These are phyloP conservation scores for Dendrobium chrysotoxum DNA, from an alignment of 106 monocot genomes.

Conservation along the genomic window DNA sequence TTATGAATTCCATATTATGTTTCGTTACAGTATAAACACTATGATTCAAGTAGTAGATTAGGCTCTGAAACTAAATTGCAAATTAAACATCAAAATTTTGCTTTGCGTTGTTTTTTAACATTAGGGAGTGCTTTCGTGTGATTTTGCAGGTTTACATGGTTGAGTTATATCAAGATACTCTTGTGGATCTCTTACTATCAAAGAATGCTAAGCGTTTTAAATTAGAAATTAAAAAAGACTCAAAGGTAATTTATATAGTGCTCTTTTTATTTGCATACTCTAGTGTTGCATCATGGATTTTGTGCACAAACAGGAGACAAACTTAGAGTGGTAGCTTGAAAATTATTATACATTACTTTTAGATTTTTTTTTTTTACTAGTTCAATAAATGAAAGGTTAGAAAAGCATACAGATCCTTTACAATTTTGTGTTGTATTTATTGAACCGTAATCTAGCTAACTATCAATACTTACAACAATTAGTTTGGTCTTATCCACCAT, in stretches of 20 bases:
- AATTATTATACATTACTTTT: neutral
- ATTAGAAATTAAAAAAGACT: slow-evolving; percentile 92
- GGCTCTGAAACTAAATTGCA: neutral
- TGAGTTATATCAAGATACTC: slow-evolving; percentile 95
- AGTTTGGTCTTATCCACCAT: neutral
- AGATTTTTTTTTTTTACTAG: neutral
- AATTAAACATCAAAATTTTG: neutral
- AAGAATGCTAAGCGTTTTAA: slow-evolving; percentile 66
- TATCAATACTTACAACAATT: neutral
- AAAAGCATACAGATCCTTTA: neutral
- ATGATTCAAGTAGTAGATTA: neutral
- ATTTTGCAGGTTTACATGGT: slow-evolving; percentile 86
- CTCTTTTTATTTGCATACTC: neutral
- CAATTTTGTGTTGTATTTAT: neutral
- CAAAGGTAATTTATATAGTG: slow-evolving; percentile 47
- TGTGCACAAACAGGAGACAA: neutral
- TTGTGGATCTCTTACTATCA: slow-evolving; percentile 82
- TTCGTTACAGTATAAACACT: neutral
- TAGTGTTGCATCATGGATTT: neutral
- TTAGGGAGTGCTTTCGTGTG: neutral
- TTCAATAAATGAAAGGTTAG: neutral
- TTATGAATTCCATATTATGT: neutral
- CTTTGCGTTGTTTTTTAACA: neutral
- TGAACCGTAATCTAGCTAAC: neutral
- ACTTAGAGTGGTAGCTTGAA: neutral